Base-by-base conservation (phyloP, 352 stramenopile genomes). In the Nothophytophthora sp. region DNA sequence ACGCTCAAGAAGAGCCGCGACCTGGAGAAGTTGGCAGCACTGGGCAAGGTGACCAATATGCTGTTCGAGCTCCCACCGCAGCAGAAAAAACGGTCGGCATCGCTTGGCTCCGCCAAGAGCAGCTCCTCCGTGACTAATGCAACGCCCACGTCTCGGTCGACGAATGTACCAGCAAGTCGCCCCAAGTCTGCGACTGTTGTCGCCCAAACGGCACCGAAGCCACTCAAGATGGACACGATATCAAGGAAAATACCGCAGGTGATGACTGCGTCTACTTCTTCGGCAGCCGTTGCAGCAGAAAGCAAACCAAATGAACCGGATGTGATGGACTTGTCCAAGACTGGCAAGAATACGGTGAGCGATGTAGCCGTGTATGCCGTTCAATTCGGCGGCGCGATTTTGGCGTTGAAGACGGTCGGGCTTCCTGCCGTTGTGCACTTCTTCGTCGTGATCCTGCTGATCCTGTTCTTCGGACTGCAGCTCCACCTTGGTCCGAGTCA, bases 401-500 rank as follows among this genome's bases (percentile, higher is more conserved):
- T 86, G 27, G 73, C 63, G 16, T 45, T 89, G 13, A 80, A 76
- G 45, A 59, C 60, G 2, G 55, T 84, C 15, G 63, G 51, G 11
- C 67, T 88, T 23, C 73, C 77, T 15, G 57, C 60, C 0, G 28
- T 69, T 4, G 36, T 87, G 25, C 78, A 89, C 42, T 73, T 76
- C 18, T 35, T 55, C 10, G 50, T 73, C 7, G 57, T 87, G 23
- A 30, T 70, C 1, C 55, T 68, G 47, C 53, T 88, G 18, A 65
- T 81, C 2, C 53, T 79, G 8, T 91, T 78, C 50, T 79, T 86
- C 24, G 50, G 62, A 4, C 50, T 80, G 18, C 73, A 83, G 48
- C 38, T 88, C 15, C 70, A 81, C 30, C 70, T 89, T 29, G 81
- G 81, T 7, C 73, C 81, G 1, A 75, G 62, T 37, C 45, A 64